phyloP scores from a whole-genome alignment of 768 basidiomycete genomes.

The Mycena latifolia region DNA sequence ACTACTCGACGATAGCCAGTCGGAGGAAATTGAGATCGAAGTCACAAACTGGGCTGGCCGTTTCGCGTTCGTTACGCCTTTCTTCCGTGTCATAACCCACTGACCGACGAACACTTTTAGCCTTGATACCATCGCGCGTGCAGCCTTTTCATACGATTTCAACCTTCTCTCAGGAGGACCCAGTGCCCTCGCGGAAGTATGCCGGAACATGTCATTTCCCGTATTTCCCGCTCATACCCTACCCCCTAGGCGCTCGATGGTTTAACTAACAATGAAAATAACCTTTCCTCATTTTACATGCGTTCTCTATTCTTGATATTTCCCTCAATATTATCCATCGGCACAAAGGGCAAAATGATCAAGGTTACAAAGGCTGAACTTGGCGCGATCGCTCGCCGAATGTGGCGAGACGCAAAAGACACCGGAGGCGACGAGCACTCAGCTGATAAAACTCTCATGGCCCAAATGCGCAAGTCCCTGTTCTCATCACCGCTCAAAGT shows the following conservation, averaged over 20 bases:
- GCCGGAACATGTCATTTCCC: background rate
- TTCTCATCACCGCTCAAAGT: background rate
- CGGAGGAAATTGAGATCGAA: slow-evolving; percentile 62
- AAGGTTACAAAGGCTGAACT: slow-evolving; percentile 65
- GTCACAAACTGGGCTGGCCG: slow-evolving; percentile 70
- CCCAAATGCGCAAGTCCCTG: slow-evolving; percentile 62
- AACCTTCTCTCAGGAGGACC: slow-evolving; percentile 63
- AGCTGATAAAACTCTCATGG: slow-evolving; percentile 61
- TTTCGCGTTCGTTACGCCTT: slow-evolving; percentile 60
- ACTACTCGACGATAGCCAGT: slow-evolving; percentile 55
- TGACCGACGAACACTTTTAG: slow-evolving; percentile 44
- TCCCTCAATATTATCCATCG: slow-evolving; percentile 66
- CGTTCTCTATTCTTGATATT: slow-evolving; percentile 73
- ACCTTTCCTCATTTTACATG: slow-evolving; percentile 70
- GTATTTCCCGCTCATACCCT: background rate
- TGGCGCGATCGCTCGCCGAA: slow-evolving; percentile 61
- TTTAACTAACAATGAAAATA: slow-evolving; percentile 72
- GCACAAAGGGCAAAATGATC: slow-evolving; percentile 71
- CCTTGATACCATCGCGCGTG: slow-evolving; percentile 69
- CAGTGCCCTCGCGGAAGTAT: slow-evolving; percentile 57
- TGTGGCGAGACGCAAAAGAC: slow-evolving; percentile 68
- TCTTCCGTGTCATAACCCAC: background rate
- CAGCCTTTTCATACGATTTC: slow-evolving; percentile 76
- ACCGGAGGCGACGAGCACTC: slow-evolving; percentile 49
- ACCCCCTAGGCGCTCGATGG: slow-evolving; percentile 57